phyloP scores from a whole-genome alignment of 352 stramenopile genomes.

The Pythium insidiosum region DNA sequence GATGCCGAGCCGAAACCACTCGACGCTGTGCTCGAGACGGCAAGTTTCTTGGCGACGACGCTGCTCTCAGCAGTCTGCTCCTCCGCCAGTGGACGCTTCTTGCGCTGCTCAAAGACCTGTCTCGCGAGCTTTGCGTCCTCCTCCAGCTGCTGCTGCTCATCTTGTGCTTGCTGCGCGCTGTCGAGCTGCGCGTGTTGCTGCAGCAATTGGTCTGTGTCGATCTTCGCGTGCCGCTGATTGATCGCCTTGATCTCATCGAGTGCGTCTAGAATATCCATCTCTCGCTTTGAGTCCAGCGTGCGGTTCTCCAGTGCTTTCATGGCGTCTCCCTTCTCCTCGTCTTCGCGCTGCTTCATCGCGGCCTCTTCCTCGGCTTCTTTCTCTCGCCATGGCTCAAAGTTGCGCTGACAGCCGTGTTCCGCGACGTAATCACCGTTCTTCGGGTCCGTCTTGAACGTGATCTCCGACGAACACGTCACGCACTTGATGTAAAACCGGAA shows the following conservation, averaged over 20 bases:
- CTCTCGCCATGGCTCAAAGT: constrained; percentile 97
- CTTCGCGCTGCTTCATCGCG: constrained; percentile 60
- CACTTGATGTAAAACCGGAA: constrained; percentile 99
- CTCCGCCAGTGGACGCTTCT: constrained; percentile 21
- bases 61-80: constrained; percentile 1
- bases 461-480: constrained; percentile 89
- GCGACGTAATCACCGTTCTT: constrained; percentile 98
- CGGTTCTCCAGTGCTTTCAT: constrained; percentile 99
- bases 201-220: constrained; percentile 81
- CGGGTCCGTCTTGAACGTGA: constrained; percentile 98
- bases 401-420: constrained; percentile 94
- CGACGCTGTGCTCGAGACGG: neutral
- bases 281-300: constrained; percentile 96
- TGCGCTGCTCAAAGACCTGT: constrained; percentile 39
- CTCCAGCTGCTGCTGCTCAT: constrained; percentile 36
- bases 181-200: constrained; percentile 25
- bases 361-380: constrained; percentile 64
- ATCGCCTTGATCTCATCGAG: constrained; percentile 98
- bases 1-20: neutral
- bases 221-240: constrained; percentile 91
- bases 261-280: constrained; percentile 99
- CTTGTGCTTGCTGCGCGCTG: constrained; percentile 24
- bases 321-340: constrained; percentile 93
- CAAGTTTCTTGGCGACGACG: neutral
- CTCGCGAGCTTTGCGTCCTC: constrained; percentile 40